A percentile compares a stretch with the other conserved stretches of the same genome.
Evolutionary conservation across 2,329 filamentous ascomycete genomes (phyloP).

Genomic region (Ophiocordyceps australis): DNA sequence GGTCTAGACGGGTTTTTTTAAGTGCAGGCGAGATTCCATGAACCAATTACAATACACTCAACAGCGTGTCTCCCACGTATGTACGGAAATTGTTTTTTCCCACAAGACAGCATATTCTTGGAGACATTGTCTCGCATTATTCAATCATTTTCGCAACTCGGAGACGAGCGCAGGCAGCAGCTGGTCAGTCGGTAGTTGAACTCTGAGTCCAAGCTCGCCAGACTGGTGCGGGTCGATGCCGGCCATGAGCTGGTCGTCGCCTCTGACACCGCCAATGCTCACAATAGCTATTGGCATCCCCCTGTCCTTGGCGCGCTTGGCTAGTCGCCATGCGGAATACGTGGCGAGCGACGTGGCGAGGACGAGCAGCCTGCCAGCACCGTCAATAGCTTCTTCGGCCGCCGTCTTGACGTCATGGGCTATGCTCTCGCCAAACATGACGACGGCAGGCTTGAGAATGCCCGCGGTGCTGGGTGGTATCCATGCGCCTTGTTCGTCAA

Average conservation of each 20-base stretch:
- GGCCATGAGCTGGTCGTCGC: constrained; percentile 55
- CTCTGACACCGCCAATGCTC: constrained; percentile 71
- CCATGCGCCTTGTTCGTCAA: constrained; percentile 73
- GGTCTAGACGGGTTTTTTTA: constrained; percentile 33
- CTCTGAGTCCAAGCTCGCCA: constrained; percentile 33
- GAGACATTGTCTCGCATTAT: constrained; percentile 17
- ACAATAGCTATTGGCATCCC: constrained; percentile 76
- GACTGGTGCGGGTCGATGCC: constrained; percentile 30
- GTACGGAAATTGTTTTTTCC: constrained; percentile 2
- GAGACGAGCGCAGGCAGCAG: constrained; percentile 39
- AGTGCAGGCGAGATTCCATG: too few relatives aligned
- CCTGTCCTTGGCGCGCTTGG: constrained; percentile 63
- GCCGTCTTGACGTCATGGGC: constrained; percentile 46
- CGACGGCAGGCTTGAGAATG: constrained; percentile 78
- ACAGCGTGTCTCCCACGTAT: neutral
- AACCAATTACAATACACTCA: too few relatives aligned
- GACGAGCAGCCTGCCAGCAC: constrained; percentile 56
- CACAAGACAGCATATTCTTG: constrained; percentile 41
- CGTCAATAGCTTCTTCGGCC: constrained; percentile 67
- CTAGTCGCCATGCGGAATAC: constrained; percentile 85
- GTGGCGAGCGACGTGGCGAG: constrained; percentile 85
- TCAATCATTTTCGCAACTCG: constrained; percentile 19
- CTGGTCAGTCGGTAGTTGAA: constrained; percentile 38
- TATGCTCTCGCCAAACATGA: constrained; percentile 95
- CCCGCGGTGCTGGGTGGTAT: constrained; percentile 46